Conservation (phyloP, 805 yeast genomes). For the Barnettozyma californica region DNA sequence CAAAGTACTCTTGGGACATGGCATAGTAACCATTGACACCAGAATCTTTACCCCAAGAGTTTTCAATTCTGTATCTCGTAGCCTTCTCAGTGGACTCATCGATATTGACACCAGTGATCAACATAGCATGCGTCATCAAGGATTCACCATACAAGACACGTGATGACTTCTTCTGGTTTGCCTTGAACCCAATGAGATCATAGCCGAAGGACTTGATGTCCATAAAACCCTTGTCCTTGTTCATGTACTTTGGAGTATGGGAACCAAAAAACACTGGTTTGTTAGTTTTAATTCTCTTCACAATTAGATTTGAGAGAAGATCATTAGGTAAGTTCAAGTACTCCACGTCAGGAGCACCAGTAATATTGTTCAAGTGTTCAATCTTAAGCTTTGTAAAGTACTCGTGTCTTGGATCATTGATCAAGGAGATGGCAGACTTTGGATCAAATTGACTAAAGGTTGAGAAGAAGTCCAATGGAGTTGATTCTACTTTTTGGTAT, state of each 20-base stretch:
- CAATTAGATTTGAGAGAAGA: conserved; percentile 53
- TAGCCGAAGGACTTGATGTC: conserved; percentile 68
- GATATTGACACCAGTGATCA: conserved; percentile 73
- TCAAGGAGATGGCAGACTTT: conserved; percentile 52
- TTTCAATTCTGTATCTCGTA: conserved; percentile 66
- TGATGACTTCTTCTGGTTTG: conserved; percentile 55
- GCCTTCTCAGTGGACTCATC: conserved; percentile 52
- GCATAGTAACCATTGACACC: conserved; percentile 66
- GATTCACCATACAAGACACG: conserved; percentile 67
- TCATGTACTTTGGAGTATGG: conserved; percentile 78
- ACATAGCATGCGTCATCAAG: conserved; percentile 89
- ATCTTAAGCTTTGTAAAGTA: conserved; percentile 61
- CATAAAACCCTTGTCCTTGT: conserved; percentile 59
- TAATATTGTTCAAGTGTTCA: conserved; percentile 69
- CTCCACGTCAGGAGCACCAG: conserved; percentile 56
- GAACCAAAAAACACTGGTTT: conserved; percentile 86
- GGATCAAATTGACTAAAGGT: conserved; percentile 50
- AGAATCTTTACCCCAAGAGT: conserved; percentile 69
- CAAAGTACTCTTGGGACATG: conserved; percentile 70
- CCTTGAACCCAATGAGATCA: conserved; percentile 48
- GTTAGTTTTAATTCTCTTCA: conserved; percentile 62
- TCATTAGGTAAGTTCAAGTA: conserved; percentile 66
- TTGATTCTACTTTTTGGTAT: conserved; percentile 42
- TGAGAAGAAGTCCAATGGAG: conserved; percentile 60
- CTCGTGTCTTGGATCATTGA: conserved; percentile 79